phyloP scores from a whole-genome alignment of 805 yeast species.

The Candida hispaniensis region DNA sequence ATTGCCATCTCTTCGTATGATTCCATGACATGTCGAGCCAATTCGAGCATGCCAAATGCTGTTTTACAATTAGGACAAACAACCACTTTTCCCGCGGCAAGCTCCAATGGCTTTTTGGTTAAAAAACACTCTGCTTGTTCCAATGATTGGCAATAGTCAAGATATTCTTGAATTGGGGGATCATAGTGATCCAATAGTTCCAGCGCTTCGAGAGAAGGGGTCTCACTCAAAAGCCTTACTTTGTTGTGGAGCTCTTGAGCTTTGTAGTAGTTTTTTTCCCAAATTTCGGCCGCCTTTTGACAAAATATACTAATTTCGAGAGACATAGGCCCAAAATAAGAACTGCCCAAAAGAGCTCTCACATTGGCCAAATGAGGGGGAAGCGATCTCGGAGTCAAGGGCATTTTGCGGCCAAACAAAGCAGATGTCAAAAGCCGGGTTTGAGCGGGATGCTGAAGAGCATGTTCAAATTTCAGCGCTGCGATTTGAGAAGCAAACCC shows the following conservation, averaged over 20 bases:
- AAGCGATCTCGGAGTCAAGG: conserved; percentile 17
- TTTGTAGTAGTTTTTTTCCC: conserved; percentile 24
- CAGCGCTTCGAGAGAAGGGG: conserved; percentile 3
- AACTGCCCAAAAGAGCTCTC: conserved; percentile 23
- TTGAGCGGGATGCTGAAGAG: conserved; percentile 64
- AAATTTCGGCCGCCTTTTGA: conserved; percentile 19
- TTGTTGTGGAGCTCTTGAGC: conserved; percentile 17
- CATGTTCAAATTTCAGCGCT: conserved; percentile 76
- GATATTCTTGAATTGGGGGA: not conserved
- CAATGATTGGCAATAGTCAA: not conserved
- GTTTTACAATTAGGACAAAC: conserved; percentile 4
- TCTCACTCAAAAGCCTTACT: conserved; percentile 15
- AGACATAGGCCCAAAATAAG: conserved; percentile 22
- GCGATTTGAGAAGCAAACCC: conserved; percentile 62
- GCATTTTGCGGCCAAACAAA: conserved; percentile 31
- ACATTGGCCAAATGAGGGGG: conserved; percentile 25
- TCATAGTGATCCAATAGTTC: conserved; percentile 20
- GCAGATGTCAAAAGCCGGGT: conserved; percentile 46
- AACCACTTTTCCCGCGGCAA: conserved; percentile 1
- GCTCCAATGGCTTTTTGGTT: conserved; percentile 3
- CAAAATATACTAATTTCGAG: conserved; percentile 25
- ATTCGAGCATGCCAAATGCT: conserved; percentile 3
- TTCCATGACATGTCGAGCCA: conserved; percentile 2
- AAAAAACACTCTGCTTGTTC: conserved; percentile 2
- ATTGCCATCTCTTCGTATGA: too few relatives aligned